phyloP scores from a whole-genome alignment of 2,329 filamentous ascomycete genomes.

The Aspergillus fijiensis region DNA sequence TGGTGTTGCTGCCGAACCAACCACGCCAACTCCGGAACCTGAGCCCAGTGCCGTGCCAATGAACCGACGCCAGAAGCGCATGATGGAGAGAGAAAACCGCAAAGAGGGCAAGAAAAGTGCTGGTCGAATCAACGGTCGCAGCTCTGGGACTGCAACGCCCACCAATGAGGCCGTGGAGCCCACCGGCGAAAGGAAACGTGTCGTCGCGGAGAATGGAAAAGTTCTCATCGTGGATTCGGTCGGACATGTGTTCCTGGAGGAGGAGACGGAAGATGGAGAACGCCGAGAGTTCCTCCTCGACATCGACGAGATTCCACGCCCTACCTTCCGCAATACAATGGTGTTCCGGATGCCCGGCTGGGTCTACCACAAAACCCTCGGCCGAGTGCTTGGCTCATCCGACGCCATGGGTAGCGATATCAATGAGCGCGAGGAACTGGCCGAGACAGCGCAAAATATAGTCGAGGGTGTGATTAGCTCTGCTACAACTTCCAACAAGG shows the following conservation, averaged over 20 bases:
- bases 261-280: slow-evolving; percentile 82
- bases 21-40: slow-evolving; percentile 46
- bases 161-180: slow-evolving; percentile 57
- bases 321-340: slow-evolving; percentile 78
- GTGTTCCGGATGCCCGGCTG: slow-evolving; percentile 76
- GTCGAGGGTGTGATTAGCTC: slow-evolving; percentile 27
- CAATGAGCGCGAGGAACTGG: slow-evolving; percentile 21
- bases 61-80: slow-evolving; percentile 83
- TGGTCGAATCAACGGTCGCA: slow-evolving; percentile 26
- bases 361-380: slow-evolving; percentile 56
- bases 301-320: slow-evolving; percentile 75
- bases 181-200: slow-evolving; percentile 77
- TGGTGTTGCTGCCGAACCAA: slow-evolving; percentile 35
- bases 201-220: slow-evolving; percentile 94
- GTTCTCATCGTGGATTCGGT: slow-evolving; percentile 86
- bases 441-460: slow-evolving; percentile 20
- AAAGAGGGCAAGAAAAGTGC: slow-evolving; percentile 62
- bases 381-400: slow-evolving; percentile 28
- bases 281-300: slow-evolving; percentile 83
- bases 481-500: slow-evolving; percentile 23
- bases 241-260: slow-evolving; percentile 93
- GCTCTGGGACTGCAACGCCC: slow-evolving; percentile 53
- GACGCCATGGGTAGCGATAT: background rate
- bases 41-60: slow-evolving; percentile 57
- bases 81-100: slow-evolving; percentile 76